Conservation (phyloP, 306 rosid genomes). For the Lathyrus sativus region DNA sequence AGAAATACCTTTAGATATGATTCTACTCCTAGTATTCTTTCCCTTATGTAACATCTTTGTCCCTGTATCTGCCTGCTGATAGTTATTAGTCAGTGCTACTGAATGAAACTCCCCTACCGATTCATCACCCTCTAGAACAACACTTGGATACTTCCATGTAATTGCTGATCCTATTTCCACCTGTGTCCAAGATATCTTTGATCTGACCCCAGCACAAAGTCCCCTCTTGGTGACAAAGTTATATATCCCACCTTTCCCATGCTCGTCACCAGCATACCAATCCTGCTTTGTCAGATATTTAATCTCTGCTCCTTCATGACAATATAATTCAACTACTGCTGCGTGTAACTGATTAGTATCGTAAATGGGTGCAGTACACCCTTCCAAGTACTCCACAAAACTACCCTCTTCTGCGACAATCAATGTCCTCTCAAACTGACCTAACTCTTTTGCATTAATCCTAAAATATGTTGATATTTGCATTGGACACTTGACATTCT, state of each 20-base stretch:
- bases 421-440: constrained; percentile 92
- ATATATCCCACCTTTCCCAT: constrained; percentile 79
- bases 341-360: constrained; percentile 92
- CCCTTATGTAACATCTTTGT: constrained; percentile 97
- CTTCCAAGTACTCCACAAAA: constrained; percentile 88
- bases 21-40: constrained; percentile 84
- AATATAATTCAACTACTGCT: constrained; percentile 82
- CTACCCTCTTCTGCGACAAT: constrained; percentile 89
- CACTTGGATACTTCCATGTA: constrained; percentile 96
- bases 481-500: constrained; percentile 83
- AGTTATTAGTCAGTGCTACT: constrained; percentile 81
- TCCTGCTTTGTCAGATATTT: constrained; percentile 93
- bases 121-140: constrained; percentile 89
- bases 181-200: constrained; percentile 91
- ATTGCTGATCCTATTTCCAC: constrained; percentile 93
- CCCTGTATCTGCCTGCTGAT: constrained; percentile 91
- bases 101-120: constrained; percentile 89
- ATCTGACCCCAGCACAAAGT: constrained; percentile 68
- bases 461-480: constrained; percentile 86
- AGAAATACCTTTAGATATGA: constrained; percentile 87
- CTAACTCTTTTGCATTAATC: constrained; percentile 79
- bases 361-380: constrained; percentile 90
- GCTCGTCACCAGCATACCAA: constrained; percentile 94
- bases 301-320: constrained; percentile 78
- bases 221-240: constrained; percentile 91